Percentiles rank a stretch among this genome's conserved stretches.
Conservation (phyloP, 2,329 filamentous ascomycete species). For the Stagonosporopsis tanaceti region DNA sequence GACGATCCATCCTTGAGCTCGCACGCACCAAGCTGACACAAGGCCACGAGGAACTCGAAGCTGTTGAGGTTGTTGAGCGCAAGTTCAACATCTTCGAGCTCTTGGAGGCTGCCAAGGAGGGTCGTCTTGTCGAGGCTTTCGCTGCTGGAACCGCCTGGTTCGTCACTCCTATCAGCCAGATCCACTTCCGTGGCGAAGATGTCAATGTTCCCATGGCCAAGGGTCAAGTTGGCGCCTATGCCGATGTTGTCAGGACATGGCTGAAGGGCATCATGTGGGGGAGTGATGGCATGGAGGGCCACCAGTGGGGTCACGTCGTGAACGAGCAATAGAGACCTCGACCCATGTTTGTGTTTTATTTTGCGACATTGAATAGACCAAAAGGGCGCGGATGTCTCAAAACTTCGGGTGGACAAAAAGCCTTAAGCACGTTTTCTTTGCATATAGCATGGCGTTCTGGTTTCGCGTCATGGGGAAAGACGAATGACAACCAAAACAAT, state of each 20-base stretch:
- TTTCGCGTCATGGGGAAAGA: constrained; percentile 4
- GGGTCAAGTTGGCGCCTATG: constrained; percentile 54
- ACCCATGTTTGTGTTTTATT: not conserved
- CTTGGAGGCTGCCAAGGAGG: constrained; percentile 74
- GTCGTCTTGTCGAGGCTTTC: constrained; percentile 83
- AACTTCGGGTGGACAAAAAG: not conserved
- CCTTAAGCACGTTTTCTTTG: constrained; percentile 3
- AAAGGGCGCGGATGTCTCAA: constrained; percentile 9
- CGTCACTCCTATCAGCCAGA: constrained; percentile 55
- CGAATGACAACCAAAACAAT: constrained; percentile 1
- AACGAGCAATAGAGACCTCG: constrained; percentile 43
- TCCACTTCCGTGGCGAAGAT: constrained; percentile 56
- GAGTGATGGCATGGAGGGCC: constrained; percentile 50
- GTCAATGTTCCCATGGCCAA: constrained; percentile 53
- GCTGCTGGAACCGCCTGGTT: constrained; percentile 81
- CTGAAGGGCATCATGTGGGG: constrained; percentile 61
- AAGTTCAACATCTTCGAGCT: constrained; percentile 84
- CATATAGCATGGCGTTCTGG: constrained; percentile 16
- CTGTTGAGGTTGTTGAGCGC: constrained; percentile 77
- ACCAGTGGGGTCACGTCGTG: constrained; percentile 58
- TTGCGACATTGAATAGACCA: not conserved
- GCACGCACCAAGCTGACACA: constrained; percentile 66
- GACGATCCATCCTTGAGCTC: constrained; percentile 79
- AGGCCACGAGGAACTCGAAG: constrained; percentile 45
- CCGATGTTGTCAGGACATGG: constrained; percentile 55